Evolutionary conservation across 176 grass and related monocot genomes (phyloP).

Genomic region (Neostapfia colusana): DNA sequence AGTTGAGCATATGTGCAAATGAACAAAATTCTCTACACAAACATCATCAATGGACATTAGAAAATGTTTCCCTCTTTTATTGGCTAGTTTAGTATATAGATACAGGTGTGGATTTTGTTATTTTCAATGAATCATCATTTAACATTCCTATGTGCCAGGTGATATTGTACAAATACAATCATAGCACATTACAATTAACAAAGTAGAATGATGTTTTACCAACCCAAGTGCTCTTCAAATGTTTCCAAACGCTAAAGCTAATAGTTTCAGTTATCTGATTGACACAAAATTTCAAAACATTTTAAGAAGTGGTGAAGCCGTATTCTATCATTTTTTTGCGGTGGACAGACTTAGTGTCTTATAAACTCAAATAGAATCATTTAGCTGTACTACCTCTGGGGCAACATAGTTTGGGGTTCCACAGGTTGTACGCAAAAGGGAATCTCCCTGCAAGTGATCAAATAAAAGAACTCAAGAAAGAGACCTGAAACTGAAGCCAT

Average conservation of each 20-base stretch:
- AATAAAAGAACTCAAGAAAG: conserved; percentile 35
- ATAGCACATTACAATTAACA: neutral
- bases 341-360: conserved; percentile 21
- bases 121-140: neutral
- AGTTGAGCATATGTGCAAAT: neutral
- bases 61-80: neutral
- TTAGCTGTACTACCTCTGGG: conserved; percentile 71
- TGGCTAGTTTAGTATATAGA: neutral
- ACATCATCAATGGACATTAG: neutral
- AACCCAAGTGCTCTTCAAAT: neutral
- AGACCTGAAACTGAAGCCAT: neutral
- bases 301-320: neutral
- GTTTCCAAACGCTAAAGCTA: neutral
- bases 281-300: conserved; percentile 13
- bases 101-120: conserved; percentile 3
- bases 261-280: neutral
- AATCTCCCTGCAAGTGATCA: conserved; percentile 57
- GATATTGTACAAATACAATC: conserved; percentile 6
- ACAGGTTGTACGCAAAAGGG: conserved; percentile 82
- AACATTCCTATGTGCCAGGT: neutral
- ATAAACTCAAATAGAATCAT: conserved; percentile 18
- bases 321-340: conserved; percentile 23
- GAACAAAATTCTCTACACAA: neutral
- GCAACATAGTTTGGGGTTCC: conserved; percentile 99
- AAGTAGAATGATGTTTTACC: neutral